Base-by-base conservation (phyloP, 345 rosid genomes). In the Gossypium raimondii region DNA sequence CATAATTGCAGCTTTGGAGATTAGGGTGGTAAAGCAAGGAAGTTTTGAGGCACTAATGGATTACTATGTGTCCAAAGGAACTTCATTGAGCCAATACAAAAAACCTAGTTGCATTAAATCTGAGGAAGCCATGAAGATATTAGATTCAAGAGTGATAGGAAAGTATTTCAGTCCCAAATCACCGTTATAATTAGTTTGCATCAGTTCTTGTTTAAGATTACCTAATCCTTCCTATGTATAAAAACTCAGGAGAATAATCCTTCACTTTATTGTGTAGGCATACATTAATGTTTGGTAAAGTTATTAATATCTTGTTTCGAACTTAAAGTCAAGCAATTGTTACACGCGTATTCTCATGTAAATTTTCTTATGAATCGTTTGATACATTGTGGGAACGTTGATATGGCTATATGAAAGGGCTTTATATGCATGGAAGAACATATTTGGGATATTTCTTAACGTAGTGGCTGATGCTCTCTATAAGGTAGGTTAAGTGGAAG, bases 271-370 rank as follows among this genome's bases (percentile, higher is more conserved):
- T 34, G 81, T 91, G 64, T 88, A 88, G 88, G 80, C 81, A 44
- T 89, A 84, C 81, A 86, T 43, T 58, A 58, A 82, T 86, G 94
- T 87, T 89, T 74, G 88, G 86, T 24, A 88, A 88, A 67, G 92
- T 84, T 11, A 76, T 80, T 76, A 85, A 86, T 80, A 63, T 83
- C 71, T 63, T 88, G 45, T 86, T 85, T 59, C 85, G 80, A 73
- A 73, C 62, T 24, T 71, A 73, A 12, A 61, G 80, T 4, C 43
- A 53, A 22, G 87, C 87, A 41, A 86, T 83, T 67, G 75, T 75
- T 25, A 78, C 86, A 0, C 67, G 65, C 51, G 82, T 88, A 18
- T 75, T 71, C 9, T 52, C 97, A 0, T 89, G 85, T 75, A 89
- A 89, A 90, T 81, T 92, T 80, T 81, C 84, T 92, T 60, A 73